Percentiles rank a stretch among this genome's conserved stretches.
Conservation (phyloP, 1,284 basidiomycete genomes). For the Trametes versicolor region DNA sequence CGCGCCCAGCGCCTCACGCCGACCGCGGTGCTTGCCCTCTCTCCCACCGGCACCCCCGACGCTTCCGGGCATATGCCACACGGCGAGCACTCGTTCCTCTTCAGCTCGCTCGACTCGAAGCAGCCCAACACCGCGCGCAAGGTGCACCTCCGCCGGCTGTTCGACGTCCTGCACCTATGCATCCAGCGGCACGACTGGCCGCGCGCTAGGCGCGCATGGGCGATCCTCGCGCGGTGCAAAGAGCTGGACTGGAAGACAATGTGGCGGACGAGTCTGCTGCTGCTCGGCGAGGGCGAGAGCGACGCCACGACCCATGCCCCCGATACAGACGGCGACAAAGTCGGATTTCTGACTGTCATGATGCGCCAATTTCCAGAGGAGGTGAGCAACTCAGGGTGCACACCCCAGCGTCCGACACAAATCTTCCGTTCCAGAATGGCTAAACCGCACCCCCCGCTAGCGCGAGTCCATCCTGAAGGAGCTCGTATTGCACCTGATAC, state of each 20-base stretch:
- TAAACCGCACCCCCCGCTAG: conserved; percentile 52
- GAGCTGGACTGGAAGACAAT: conserved; percentile 82
- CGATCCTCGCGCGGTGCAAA: conserved; percentile 83
- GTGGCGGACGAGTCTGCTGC: conserved; percentile 77
- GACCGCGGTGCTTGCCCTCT: conserved; percentile 4
- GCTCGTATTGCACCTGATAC: conserved; percentile 73
- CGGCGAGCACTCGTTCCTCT: conserved; percentile 59
- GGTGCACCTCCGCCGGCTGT: conserved; percentile 76
- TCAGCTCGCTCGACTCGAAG: conserved; percentile 59
- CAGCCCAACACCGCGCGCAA: conserved; percentile 63
- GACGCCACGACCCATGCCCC: neutral
- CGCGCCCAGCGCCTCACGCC: conserved; percentile 13
- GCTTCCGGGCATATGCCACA: conserved; percentile 39
- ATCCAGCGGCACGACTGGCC: conserved; percentile 74
- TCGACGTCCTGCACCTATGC: conserved; percentile 79
- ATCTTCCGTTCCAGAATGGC: conserved; percentile 9
- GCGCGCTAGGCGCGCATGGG: conserved; percentile 81
- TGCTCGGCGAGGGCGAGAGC: conserved; percentile 53
- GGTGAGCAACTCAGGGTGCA: conserved; percentile 52
- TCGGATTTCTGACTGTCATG: conserved; percentile 73
- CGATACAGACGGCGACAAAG: conserved; percentile 48
- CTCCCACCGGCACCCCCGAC: conserved; percentile 8
- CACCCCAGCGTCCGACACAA: conserved; percentile 6
- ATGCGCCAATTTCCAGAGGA: conserved; percentile 73
- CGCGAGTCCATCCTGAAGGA: conserved; percentile 80